A percentile compares a stretch with the other conserved stretches of the same genome.
Conservation (phyloP, 1,284 basidiomycete species). For the Tilletia walkeri region DNA sequence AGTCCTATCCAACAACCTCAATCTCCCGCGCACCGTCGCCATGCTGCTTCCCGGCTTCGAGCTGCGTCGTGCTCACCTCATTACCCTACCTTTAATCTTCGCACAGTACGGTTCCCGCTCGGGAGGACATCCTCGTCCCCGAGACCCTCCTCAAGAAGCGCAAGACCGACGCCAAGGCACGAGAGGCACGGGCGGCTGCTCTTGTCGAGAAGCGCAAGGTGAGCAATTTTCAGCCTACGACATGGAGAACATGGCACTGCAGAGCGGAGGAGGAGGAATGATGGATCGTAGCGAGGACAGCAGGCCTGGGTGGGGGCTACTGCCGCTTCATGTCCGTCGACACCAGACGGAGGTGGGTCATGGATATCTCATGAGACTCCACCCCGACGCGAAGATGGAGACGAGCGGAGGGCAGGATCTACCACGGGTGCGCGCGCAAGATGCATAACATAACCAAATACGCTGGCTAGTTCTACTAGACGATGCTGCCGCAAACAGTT, state of each 20-base stretch:
- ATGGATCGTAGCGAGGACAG: too few relatives aligned
- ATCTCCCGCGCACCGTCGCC: neutral
- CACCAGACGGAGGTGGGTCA: too few relatives aligned
- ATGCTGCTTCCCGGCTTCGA: neutral
- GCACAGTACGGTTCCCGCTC: slow-evolving; percentile 11
- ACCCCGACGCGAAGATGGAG: too few relatives aligned
- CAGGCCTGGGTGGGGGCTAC: too few relatives aligned
- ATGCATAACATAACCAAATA: slow-evolving; percentile 45
- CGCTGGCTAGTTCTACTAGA: slow-evolving; percentile 46
- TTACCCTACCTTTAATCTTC: neutral
- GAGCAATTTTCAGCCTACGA: slow-evolving; percentile 27
- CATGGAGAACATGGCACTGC: too few relatives aligned
- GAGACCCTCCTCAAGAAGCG: slow-evolving; percentile 67
- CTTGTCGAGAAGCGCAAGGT: slow-evolving; percentile 90
- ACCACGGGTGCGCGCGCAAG: slow-evolving; percentile 25
- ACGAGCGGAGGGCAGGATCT: too few relatives aligned
- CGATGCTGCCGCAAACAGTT: slow-evolving; percentile 49
- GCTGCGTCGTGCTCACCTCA: neutral
- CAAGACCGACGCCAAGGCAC: slow-evolving; percentile 94
- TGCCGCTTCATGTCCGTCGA: too few relatives aligned
- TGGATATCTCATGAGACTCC: too few relatives aligned
- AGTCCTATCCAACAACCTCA: neutral
- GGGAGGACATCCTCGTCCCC: slow-evolving; percentile 51
- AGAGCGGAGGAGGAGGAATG: too few relatives aligned
- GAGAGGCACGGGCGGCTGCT: slow-evolving; percentile 88